phyloP scores from a whole-genome alignment of 2,329 filamentous ascomycete genomes.

The Xylariaceae sp. region DNA sequence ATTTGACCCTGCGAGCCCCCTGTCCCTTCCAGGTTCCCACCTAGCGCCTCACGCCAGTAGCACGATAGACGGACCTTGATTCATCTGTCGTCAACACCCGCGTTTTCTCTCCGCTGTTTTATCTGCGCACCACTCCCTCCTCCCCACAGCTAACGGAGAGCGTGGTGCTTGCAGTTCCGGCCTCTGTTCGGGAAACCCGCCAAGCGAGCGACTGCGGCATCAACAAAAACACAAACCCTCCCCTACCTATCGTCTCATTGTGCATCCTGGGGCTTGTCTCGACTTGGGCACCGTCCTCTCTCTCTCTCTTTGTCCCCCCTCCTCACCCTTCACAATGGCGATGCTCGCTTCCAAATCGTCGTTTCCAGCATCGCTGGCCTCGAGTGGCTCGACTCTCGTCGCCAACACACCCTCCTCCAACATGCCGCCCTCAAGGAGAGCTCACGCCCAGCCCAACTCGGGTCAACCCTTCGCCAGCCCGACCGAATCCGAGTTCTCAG shows the following conservation, averaged over 20 bases:
- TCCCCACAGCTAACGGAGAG: too few species aligned
- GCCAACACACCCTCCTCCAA: slow-evolving; percentile 46
- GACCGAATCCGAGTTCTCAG: slow-evolving; percentile 90
- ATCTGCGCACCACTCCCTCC: too few species aligned
- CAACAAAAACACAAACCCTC: too few species aligned
- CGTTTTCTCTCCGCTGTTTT: too few species aligned
- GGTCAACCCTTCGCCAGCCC: slow-evolving; percentile 70
- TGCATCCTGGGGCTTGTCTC: too few species aligned
- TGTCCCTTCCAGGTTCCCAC: slow-evolving; percentile 15
- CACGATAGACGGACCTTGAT: not conserved
- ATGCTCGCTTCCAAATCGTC: slow-evolving; percentile 74
- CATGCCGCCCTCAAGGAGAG: slow-evolving; percentile 50
- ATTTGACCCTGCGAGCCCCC: not conserved
- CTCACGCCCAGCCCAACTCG: slow-evolving; percentile 44
- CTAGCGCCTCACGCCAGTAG: slow-evolving; percentile 1
- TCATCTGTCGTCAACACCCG: not conserved
- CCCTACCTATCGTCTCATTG: too few species aligned
- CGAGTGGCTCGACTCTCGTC: slow-evolving; percentile 41
- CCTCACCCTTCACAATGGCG: slow-evolving; percentile 51
- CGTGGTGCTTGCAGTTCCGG: too few species aligned
- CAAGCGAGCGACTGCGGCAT: too few species aligned
- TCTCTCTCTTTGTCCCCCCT: slow-evolving; percentile 15
- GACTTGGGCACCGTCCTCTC: slow-evolving; percentile 8
- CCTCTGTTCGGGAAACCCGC: too few species aligned
- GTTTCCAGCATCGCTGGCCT: slow-evolving; percentile 56